phyloP scores from a whole-genome alignment of 257 asterid species.

The Vinca minor region DNA sequence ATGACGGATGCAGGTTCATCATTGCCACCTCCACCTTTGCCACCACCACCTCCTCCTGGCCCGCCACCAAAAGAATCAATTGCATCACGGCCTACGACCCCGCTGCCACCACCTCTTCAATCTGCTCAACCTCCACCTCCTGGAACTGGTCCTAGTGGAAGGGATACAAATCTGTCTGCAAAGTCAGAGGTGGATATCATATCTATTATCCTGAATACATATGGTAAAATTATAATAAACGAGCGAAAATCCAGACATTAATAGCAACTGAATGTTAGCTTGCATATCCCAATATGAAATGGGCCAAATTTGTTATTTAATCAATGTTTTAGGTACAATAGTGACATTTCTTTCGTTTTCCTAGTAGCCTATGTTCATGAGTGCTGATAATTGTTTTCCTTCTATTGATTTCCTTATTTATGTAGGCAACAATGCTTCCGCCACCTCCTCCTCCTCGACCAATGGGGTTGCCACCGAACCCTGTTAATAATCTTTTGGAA shows the following conservation, averaged over 20 bases:
- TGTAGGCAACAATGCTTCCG: constrained; percentile 52
- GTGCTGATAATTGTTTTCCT: constrained; percentile 18
- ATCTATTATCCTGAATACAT: background rate
- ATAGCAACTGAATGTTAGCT: background rate
- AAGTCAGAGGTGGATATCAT: constrained; percentile 51
- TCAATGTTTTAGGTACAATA: background rate
- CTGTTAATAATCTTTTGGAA: constrained; percentile 30
- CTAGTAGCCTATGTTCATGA: constrained; percentile 10
- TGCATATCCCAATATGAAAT: background rate
- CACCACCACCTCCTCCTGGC: constrained; percentile 79
- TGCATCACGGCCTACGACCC: constrained; percentile 39
- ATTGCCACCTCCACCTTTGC: constrained; percentile 54
- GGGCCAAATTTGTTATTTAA: background rate
- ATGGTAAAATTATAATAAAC: background rate
- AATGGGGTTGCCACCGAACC: constrained; percentile 32
- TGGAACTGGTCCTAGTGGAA: constrained; percentile 51
- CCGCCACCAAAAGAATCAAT: constrained; percentile 78
- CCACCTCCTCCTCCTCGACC: constrained; percentile 65
- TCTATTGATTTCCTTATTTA: background rate
- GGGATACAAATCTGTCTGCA: constrained; percentile 25
- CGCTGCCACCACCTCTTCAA: constrained; percentile 55
- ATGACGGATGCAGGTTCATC: constrained; percentile 31
- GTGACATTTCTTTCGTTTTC: background rate
- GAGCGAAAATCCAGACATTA: background rate
- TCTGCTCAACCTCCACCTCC: constrained; percentile 67